Evolutionary conservation across 1,284 basidiomycete species (phyloP), one percentile per base, ranked within the genome.

Genomic region (Sphaerobolus stellatus): DNA sequence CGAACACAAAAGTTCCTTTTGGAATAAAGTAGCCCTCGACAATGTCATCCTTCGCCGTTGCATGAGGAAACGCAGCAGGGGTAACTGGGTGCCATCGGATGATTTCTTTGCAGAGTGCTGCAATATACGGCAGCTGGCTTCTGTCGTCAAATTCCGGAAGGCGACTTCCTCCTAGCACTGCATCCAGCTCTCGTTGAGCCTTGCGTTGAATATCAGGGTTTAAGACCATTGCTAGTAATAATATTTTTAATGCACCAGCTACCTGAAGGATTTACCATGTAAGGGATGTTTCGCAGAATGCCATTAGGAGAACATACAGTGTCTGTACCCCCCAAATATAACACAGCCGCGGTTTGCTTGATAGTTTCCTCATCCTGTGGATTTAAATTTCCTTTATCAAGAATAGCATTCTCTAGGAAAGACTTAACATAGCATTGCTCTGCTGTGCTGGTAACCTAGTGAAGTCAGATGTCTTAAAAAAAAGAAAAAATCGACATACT

Each of bases 61-160:
- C 54, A 24, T 61, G 61, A 18, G 57, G 50, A 38, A 38, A 3
- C 5, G 36, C 36, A 38, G 7, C 36, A 38, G 36, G 36, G 22
- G 22, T 22, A 38, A 22, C 3, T 22, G 36, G n/a, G 36, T 38
- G n/a, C 64, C 64, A 67, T 18, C 65, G 48, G 9, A 65, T 50
- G 20, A 62, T 59, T 49, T 67, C 65, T 33, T 59, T 45, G 29
- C 64, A 56, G 4, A 66, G 22, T 3, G 63, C 63, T 14, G 50
- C 48, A 46, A 65, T 56, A 52, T 68, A 67, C n/a, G 59, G 55
- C 48, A 54, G 44, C 20, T 46, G n/a, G 4, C n/a, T n/a, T n/a
- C 18, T 16, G 25, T 46, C 25, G 8, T 46, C 22, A n/a, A 46
- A 46, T 6, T 18, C n/a, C 16, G 57, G 59, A 20, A 66, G 50